Conservation (phyloP, 495 filamentous ascomycete genomes). For the Neurospora discreta region DNA sequence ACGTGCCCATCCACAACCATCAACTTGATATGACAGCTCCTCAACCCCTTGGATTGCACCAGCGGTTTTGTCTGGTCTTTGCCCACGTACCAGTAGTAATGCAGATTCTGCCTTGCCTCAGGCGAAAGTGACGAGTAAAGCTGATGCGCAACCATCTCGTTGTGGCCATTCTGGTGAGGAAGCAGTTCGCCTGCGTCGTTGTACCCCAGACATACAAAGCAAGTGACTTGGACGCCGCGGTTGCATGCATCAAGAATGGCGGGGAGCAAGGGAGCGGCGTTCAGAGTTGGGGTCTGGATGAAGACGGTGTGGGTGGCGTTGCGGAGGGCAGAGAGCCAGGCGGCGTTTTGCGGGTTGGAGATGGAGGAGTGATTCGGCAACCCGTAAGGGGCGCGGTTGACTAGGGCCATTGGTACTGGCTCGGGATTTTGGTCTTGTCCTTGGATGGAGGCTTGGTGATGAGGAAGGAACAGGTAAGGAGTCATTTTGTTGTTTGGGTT, state of each 20-base stretch:
- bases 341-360: conserved; percentile 58
- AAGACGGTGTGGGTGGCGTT: conserved; percentile 52
- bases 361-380: conserved; percentile 46
- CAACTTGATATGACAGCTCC: conserved; percentile 66
- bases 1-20: conserved; percentile 60
- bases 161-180: conserved; percentile 63
- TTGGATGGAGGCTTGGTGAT: conserved; percentile 12
- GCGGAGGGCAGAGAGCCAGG: conserved; percentile 55
- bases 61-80: conserved; percentile 61
- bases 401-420: conserved; percentile 59
- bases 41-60: conserved; percentile 46
- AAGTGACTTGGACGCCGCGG: conserved; percentile 53
- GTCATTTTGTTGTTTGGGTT: conserved; percentile 43
- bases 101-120: conserved; percentile 36
- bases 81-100: conserved; percentile 56
- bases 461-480: conserved; percentile 38
- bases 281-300: conserved; percentile 67
- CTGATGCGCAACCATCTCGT: conserved; percentile 53
- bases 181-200: conserved; percentile 69
- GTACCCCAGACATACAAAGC: conserved; percentile 65
- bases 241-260: conserved; percentile 51
- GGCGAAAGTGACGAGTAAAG: conserved; percentile 42
- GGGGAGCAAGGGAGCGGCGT: conserved; percentile 54
- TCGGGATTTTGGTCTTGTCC: conserved; percentile 30
- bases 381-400: conserved; percentile 56